Evolutionary conservation across 2,329 filamentous ascomycete species (phyloP).

Genomic region (Nigrospora osmanthi): DNA sequence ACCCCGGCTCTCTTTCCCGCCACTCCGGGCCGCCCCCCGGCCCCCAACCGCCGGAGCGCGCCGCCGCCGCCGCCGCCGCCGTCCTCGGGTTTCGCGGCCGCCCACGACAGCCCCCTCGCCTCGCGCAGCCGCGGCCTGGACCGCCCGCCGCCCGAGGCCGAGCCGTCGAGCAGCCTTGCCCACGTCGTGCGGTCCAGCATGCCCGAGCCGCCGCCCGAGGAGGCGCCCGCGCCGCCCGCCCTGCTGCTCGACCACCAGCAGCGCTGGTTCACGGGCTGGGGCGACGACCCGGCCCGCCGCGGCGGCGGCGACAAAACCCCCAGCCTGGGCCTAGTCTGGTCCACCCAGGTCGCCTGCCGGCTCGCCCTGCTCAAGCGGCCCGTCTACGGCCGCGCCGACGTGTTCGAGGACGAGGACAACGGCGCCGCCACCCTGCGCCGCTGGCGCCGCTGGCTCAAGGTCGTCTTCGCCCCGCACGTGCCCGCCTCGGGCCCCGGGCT

Average conservation of each 20-base stretch:
- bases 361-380: slow-evolving; percentile 73
- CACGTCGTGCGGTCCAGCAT: slow-evolving; percentile 22
- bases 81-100: slow-evolving; percentile 2
- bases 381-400: slow-evolving; percentile 32
- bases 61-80: slow-evolving; percentile 1
- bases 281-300: slow-evolving; percentile 48
- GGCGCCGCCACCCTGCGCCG: slow-evolving; percentile 35
- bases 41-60: slow-evolving; percentile 10
- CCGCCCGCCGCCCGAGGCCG: slow-evolving; percentile 19
- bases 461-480: slow-evolving; percentile 82
- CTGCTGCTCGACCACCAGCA: slow-evolving; percentile 83
- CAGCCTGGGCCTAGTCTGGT: slow-evolving; percentile 81
- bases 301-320: slow-evolving; percentile 64
- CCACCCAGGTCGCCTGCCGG: slow-evolving; percentile 77
- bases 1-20: slow-evolving; percentile 2
- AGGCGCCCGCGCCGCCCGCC: slow-evolving; percentile 34
- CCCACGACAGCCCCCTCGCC: slow-evolving; percentile 43
- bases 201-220: slow-evolving; percentile 20
- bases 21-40: slow-evolving; percentile 5
- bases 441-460: slow-evolving; percentile 74
- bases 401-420: slow-evolving; percentile 22
- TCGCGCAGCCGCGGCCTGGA: slow-evolving; percentile 29
- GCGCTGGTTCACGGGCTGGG: slow-evolving; percentile 93
- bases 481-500: slow-evolving; percentile 40
- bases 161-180: slow-evolving; percentile 32